Conservation (phyloP, 495 filamentous ascomycete genomes). For the Arthonia radiata region DNA sequence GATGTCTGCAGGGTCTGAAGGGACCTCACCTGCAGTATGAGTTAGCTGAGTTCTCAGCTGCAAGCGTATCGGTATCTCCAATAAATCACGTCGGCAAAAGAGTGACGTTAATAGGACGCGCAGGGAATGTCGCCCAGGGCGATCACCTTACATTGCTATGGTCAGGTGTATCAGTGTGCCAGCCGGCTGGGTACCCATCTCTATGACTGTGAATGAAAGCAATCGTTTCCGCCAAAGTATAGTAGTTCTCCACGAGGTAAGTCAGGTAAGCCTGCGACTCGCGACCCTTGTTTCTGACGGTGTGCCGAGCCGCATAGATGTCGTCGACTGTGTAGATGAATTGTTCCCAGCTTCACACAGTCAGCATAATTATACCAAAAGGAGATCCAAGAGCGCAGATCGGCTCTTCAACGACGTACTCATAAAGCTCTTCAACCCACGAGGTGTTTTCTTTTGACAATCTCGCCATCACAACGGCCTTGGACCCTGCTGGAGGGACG, state of each 20-base stretch:
- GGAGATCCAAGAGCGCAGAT: no score
- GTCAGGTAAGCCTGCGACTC: constrained; percentile 25
- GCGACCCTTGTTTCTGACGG: constrained; percentile 21
- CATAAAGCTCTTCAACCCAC: constrained; percentile 17
- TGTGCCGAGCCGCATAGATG: constrained; percentile 5
- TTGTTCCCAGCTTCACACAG: constrained; percentile 16
- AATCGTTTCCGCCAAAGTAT: constrained; percentile 19
- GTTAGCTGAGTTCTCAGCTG: no score
- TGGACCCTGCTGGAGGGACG: no score
- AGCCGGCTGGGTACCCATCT: constrained; percentile 13
- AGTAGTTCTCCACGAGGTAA: constrained; percentile 26
- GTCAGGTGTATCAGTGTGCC: constrained; percentile 20
- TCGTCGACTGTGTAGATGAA: constrained; percentile 4
- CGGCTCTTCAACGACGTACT: no score
- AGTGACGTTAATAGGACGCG: no score
- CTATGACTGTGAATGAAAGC: constrained; percentile 26
- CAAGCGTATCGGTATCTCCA: no score
- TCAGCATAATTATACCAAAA: constrained; percentile 1
- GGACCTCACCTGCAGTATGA: no score
- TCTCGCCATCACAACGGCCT: constrained; percentile 18
- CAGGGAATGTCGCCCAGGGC: no score
- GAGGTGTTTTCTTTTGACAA: constrained; percentile 15
- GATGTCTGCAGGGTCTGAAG: constrained; percentile 17
- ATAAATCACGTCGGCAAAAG: no score
- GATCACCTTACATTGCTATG: constrained; percentile 11